These are phyloP conservation scores for Phytophthora hibernalis DNA, from an alignment of 352 stramenopile genomes.

Conservation along the genomic window DNA sequence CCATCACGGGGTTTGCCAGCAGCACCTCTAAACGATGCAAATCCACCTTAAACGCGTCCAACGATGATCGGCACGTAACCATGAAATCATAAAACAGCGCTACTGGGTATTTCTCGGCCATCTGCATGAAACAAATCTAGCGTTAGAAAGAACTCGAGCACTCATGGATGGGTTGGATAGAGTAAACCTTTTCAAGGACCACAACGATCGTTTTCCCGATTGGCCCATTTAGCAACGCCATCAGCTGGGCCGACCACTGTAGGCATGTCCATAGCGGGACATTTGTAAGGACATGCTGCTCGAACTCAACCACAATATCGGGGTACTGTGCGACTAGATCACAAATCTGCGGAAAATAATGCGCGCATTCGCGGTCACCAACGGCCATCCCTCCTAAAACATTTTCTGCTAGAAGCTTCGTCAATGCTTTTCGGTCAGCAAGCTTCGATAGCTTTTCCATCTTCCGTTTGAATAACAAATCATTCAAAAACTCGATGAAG, in stretches of 20 bases:
- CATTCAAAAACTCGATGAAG: slow-evolving; percentile 80
- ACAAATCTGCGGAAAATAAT: slow-evolving; percentile 80
- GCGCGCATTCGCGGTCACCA: slow-evolving; percentile 69
- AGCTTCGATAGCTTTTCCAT: slow-evolving; percentile 45
- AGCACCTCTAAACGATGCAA: slow-evolving; percentile 57
- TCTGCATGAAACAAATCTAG: slow-evolving; percentile 39
- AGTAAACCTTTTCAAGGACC: slow-evolving; percentile 78
- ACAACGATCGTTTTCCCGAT: slow-evolving; percentile 64
- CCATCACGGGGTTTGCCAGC: slow-evolving; percentile 75
- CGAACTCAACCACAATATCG: slow-evolving; percentile 53
- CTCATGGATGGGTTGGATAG: background rate
- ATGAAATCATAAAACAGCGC: slow-evolving; percentile 89
- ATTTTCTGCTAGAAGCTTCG: slow-evolving; percentile 61
- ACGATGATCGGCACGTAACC: slow-evolving; percentile 56
- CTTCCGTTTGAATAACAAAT: slow-evolving; percentile 60
- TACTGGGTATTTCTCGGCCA: slow-evolving; percentile 73
- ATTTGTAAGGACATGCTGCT: slow-evolving; percentile 49
- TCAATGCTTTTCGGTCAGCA: slow-evolving; percentile 48
- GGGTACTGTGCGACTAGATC: slow-evolving; percentile 65
- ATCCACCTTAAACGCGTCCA: slow-evolving; percentile 49
- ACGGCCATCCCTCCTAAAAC: slow-evolving; percentile 69
- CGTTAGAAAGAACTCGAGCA: slow-evolving; percentile 8
- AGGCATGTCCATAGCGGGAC: slow-evolving; percentile 85
- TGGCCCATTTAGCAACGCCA: slow-evolving; percentile 68
- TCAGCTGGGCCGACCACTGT: slow-evolving; percentile 78